Percentiles rank a stretch among this genome's conserved stretches.
Conservation (phyloP, 1,139 yeast genomes). For the Suhomyces guaymorum region DNA sequence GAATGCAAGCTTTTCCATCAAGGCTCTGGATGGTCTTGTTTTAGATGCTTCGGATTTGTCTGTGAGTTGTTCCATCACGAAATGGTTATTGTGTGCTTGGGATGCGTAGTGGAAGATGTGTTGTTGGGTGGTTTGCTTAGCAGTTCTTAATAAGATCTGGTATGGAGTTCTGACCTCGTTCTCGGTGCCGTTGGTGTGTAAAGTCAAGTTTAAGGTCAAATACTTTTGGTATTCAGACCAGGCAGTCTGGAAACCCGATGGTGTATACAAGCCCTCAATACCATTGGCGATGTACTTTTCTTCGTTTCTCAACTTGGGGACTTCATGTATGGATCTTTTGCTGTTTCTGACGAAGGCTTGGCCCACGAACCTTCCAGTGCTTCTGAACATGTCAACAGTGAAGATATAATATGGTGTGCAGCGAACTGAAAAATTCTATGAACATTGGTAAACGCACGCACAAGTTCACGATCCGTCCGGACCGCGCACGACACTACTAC, state of each 20-base stretch:
- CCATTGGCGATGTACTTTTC: conserved; percentile 49
- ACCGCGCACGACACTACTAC: background rate
- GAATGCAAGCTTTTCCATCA: conserved; percentile 45
- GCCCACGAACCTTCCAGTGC: conserved; percentile 10
- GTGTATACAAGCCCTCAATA: conserved; percentile 69
- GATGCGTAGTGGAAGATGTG: conserved; percentile 84
- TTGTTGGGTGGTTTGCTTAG: conserved; percentile 67
- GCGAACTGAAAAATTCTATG: conserved; percentile 11
- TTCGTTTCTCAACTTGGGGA: conserved; percentile 57
- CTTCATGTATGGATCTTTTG: conserved; percentile 55
- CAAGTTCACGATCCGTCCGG: background rate
- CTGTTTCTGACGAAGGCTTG: conserved; percentile 8
- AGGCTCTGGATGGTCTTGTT: conserved; percentile 50
- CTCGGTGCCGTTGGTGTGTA: conserved; percentile 75
- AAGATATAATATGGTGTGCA: background rate
- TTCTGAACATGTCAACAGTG: conserved; percentile 10
- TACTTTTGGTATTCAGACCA: conserved; percentile 82
- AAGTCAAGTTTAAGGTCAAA: conserved; percentile 67
- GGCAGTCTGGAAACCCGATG: conserved; percentile 66
- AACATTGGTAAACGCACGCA: conserved; percentile 6
- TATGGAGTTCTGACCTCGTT: conserved; percentile 78
- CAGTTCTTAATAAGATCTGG: conserved; percentile 72
- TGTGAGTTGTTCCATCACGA: conserved; percentile 72
- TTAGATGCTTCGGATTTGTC: conserved; percentile 32
- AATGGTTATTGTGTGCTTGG: conserved; percentile 89